A percentile compares a stretch with the other conserved stretches of the same genome.
Evolutionary conservation across 1,284 basidiomycete genomes (phyloP).

Genomic region (Boletus subluridellus): DNA sequence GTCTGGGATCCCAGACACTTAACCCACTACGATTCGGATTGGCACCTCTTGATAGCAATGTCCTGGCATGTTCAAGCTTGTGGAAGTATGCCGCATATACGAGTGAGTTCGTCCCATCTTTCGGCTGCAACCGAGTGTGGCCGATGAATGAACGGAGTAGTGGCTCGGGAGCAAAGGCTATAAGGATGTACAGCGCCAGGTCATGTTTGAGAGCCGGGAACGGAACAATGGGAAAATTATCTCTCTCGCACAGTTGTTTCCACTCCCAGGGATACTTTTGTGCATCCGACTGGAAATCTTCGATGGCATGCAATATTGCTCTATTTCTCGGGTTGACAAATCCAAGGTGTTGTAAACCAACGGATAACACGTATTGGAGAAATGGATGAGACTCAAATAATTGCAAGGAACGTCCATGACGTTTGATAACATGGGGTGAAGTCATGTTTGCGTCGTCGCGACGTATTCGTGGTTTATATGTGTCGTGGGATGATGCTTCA

Average conservation of each 20-base stretch:
- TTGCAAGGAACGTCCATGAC: not conserved
- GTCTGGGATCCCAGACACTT: too few relatives aligned
- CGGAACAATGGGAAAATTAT: too few relatives aligned
- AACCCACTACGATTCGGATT: not conserved
- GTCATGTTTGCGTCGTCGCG: not conserved
- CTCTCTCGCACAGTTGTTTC: not conserved
- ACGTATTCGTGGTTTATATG: too few relatives aligned
- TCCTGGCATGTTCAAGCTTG: slow-evolving; percentile 2
- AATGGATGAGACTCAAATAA: not conserved
- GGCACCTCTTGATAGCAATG: slow-evolving; percentile 1
- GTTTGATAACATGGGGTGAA: too few relatives aligned
- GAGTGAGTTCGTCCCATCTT: slow-evolving; percentile 12
- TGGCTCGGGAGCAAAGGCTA: not conserved
- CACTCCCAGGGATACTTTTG: not conserved
- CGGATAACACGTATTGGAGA: not conserved
- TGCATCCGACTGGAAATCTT: not conserved
- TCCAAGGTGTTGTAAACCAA: not conserved
- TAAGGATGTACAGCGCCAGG: slow-evolving; percentile 3
- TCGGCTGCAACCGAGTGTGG: not conserved
- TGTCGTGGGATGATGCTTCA: not conserved
- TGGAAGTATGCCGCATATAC: not conserved
- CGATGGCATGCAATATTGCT: not conserved
- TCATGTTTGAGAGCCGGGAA: not conserved
- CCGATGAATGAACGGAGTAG: not conserved
- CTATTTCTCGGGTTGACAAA: not conserved